These are phyloP conservation scores for Pseudomassariella vexata DNA, from an alignment of 2,329 filamentous ascomycete genomes.

Conservation along the genomic window DNA sequence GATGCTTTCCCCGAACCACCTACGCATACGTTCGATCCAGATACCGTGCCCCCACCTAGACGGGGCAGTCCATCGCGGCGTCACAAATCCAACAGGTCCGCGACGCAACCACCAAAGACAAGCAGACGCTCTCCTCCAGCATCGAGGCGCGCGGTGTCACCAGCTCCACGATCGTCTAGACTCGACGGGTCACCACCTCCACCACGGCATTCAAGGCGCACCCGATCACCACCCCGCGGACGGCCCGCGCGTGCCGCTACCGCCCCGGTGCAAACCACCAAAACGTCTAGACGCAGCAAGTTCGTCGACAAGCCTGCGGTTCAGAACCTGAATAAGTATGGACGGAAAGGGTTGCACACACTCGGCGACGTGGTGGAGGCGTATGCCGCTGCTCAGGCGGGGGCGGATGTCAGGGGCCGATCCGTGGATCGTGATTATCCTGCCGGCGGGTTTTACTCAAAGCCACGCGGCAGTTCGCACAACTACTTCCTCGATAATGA, in stretches of 20 bases:
- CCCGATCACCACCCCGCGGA: neutral
- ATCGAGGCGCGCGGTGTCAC: constrained; percentile 17
- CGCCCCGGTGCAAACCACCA: constrained; percentile 15
- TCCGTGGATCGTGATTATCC: constrained; percentile 12
- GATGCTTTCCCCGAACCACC: constrained; percentile 9
- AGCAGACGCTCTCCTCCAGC: constrained; percentile 6
- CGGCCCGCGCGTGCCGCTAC: neutral
- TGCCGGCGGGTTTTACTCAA: too few species aligned
- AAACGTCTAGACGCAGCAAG: constrained; percentile 27
- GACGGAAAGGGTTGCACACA: constrained; percentile 19
- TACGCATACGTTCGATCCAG: constrained; percentile 5
- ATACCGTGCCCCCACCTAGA: neutral
- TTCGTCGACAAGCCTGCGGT: constrained; percentile 17
- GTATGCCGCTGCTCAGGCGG: constrained; percentile 19
- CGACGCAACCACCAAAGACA: constrained; percentile 2
- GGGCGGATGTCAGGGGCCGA: constrained; percentile 8
- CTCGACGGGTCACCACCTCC: constrained; percentile 1
- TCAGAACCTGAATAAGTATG: constrained; percentile 17
- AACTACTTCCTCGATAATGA: constrained; percentile 6
- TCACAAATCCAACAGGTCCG: constrained; percentile 1
- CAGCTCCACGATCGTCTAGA: neutral
- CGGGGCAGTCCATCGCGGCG: neutral
- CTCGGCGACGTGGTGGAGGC: constrained; percentile 21
- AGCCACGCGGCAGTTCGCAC: constrained; percentile 11
- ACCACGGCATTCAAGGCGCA: constrained; percentile 2